These are phyloP conservation scores for Lachnellula willkommii DNA, from an alignment of 2,329 filamentous ascomycete species.

Conservation along the genomic window DNA sequence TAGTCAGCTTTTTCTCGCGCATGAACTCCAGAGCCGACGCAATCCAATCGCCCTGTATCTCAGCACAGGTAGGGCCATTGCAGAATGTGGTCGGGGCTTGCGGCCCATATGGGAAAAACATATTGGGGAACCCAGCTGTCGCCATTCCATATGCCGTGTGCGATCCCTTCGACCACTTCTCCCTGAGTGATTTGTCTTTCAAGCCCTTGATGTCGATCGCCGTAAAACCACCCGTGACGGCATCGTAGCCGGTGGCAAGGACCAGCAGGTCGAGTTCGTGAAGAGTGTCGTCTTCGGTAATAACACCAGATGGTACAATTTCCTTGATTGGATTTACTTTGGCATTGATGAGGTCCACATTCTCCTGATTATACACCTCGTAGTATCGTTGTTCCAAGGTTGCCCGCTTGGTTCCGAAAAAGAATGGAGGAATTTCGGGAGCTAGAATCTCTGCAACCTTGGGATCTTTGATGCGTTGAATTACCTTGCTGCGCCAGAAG, in stretches of 20 bases:
- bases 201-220: conserved; percentile 31
- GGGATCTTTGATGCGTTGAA: conserved; percentile 41
- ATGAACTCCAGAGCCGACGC: conserved; percentile 30
- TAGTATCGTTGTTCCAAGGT: conserved; percentile 46
- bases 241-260: conserved; percentile 36
- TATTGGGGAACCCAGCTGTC: conserved; percentile 41
- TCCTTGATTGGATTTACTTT: conserved; percentile 34
- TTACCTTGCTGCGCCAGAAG: conserved; percentile 44
- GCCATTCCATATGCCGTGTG: conserved; percentile 37
- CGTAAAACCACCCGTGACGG: conserved; percentile 31
- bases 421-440: conserved; percentile 35
- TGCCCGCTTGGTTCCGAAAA: conserved; percentile 43
- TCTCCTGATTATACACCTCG: conserved; percentile 42
- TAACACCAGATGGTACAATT: conserved; percentile 37
- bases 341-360: conserved; percentile 44
- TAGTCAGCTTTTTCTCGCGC: conserved; percentile 26
- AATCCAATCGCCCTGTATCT: conserved; percentile 38
- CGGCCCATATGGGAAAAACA: conserved; percentile 42
- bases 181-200: conserved; percentile 26
- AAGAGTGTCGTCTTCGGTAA: conserved; percentile 25
- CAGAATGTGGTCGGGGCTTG: conserved; percentile 21
- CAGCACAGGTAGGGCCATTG: conserved; percentile 37
- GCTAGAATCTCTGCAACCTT: conserved; percentile 41
- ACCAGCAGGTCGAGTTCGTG: conserved; percentile 31
- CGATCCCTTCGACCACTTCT: conserved; percentile 32